These are phyloP conservation scores for Plantago rigida DNA, from an alignment of 305 asterid genomes.

Conservation along the genomic window DNA sequence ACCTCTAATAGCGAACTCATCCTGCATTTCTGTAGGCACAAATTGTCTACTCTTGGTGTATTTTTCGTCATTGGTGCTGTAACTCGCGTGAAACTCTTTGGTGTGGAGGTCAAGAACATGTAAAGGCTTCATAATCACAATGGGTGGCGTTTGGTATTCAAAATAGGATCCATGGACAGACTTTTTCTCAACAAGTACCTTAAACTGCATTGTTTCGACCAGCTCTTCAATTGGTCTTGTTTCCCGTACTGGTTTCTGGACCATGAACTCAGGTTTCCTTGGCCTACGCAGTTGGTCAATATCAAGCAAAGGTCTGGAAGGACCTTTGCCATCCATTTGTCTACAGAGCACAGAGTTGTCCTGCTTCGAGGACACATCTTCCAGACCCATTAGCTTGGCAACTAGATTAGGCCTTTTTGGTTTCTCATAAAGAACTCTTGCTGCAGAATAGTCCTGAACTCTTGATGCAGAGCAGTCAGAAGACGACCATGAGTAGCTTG, in stretches of 20 bases:
- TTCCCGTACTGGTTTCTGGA: slow-evolving; percentile 34
- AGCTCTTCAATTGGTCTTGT: slow-evolving; percentile 42
- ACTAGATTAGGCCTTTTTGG: slow-evolving; percentile 45
- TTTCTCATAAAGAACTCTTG: slow-evolving; percentile 31
- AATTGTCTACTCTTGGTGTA: slow-evolving; percentile 22
- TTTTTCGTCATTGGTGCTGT: slow-evolving; percentile 22
- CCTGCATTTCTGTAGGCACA: slow-evolving; percentile 30
- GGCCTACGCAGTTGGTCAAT: slow-evolving; percentile 46
- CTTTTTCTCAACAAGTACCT: slow-evolving; percentile 43
- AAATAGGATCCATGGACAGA: slow-evolving; percentile 24
- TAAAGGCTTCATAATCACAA: slow-evolving; percentile 62
- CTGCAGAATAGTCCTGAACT: slow-evolving; percentile 28
- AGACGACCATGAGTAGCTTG: slow-evolving; percentile 45
- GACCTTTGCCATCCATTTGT: slow-evolving; percentile 25
- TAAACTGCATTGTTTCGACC: slow-evolving; percentile 46
- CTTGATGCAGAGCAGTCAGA: slow-evolving; percentile 29
- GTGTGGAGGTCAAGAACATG: slow-evolving; percentile 24
- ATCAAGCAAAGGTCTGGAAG: slow-evolving; percentile 33
- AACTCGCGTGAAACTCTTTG: slow-evolving; percentile 21
- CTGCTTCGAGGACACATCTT: slow-evolving; percentile 33
- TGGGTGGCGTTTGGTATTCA: slow-evolving; percentile 34
- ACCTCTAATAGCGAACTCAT: slow-evolving; percentile 20
- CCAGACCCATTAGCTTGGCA: slow-evolving; percentile 76
- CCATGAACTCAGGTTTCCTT: slow-evolving; percentile 33
- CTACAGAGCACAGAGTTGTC: slow-evolving; percentile 15